Percentiles rank a stretch among this genome's conserved stretches.
Evolutionary conservation across 345 rosid species (phyloP).

Genomic region (Hypericum perforatum): DNA sequence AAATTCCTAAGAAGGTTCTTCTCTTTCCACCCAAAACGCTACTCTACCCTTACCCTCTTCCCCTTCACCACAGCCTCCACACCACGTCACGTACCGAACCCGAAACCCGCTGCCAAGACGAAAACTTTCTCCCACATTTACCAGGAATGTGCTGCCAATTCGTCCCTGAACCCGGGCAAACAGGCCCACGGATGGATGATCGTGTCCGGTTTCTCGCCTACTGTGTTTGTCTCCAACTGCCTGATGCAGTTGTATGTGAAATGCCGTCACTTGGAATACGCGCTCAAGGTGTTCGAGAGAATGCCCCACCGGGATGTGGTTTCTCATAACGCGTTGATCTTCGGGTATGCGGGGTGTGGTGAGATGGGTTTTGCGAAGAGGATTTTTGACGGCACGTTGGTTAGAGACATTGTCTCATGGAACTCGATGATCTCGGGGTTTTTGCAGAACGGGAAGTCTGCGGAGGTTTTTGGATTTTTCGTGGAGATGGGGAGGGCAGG

Average conservation of each 20-base stretch:
- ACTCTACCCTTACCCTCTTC: constrained; percentile 19
- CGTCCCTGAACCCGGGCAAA: constrained; percentile 38
- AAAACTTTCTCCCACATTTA: constrained; percentile 56
- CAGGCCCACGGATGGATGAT: constrained; percentile 82
- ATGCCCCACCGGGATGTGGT: constrained; percentile 57
- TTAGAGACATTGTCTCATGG: constrained; percentile 77
- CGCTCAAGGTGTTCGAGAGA: constrained; percentile 53
- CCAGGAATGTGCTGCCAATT: constrained; percentile 52
- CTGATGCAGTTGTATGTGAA: constrained; percentile 50
- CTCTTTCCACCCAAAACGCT: too few relatives aligned
- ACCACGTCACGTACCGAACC: constrained; percentile 14
- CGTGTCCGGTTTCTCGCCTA: constrained; percentile 58
- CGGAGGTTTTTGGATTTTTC: constrained; percentile 37
- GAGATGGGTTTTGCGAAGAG: constrained; percentile 39
- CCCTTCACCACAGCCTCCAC: constrained; percentile 15
- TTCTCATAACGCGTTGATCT: constrained; percentile 66
- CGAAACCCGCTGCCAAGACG: constrained; percentile 13
- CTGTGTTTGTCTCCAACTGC: constrained; percentile 58
- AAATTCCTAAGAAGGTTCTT: too few relatives aligned
- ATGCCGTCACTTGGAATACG: constrained; percentile 35
- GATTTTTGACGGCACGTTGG: constrained; percentile 46
- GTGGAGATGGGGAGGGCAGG: constrained; percentile 45
- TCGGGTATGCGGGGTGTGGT: constrained; percentile 42
- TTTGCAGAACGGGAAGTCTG: constrained; percentile 41
- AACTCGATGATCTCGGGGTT: constrained; percentile 79